Conservation (phyloP, 2,329 filamentous ascomycete genomes). For the Helicocarpus griseus region DNA sequence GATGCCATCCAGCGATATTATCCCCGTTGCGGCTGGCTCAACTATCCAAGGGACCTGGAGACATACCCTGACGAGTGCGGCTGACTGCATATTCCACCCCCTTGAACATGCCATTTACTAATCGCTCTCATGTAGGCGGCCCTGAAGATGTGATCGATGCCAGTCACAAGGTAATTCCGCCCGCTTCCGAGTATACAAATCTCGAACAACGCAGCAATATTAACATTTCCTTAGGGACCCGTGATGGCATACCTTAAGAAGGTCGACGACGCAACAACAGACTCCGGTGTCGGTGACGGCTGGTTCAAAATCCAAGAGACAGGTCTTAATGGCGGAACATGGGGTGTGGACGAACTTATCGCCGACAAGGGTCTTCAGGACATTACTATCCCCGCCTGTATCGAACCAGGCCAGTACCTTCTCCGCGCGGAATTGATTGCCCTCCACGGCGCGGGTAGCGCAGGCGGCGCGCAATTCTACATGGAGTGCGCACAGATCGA, state of each 20-base stretch:
- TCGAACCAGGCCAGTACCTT: conserved; percentile 19
- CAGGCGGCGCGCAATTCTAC: conserved; percentile 16
- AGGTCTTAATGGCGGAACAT: conserved; percentile 17
- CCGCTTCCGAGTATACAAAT: too few species aligned
- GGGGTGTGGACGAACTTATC: conserved; percentile 11
- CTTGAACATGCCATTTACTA: background rate
- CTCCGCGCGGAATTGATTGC: conserved; percentile 19
- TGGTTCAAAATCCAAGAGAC: conserved; percentile 35
- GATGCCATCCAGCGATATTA: background rate
- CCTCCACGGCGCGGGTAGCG: conserved; percentile 11
- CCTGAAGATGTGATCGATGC: conserved; percentile 45
- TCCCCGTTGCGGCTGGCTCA: conserved; percentile 9
- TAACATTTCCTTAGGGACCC: conserved; percentile 30
- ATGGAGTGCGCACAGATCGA: conserved; percentile 19
- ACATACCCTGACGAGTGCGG: conserved; percentile 37
- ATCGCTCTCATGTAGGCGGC: background rate
- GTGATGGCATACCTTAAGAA: conserved; percentile 49
- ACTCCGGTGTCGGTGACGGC: conserved; percentile 11
- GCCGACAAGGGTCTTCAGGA: conserved; percentile 8
- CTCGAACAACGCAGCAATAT: background rate
- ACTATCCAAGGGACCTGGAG: conserved; percentile 33
- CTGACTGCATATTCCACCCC: background rate
- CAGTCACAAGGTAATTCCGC: conserved; percentile 37
- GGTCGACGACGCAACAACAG: conserved; percentile 35
- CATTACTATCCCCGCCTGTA: conserved; percentile 19